Conservation (phyloP, 495 filamentous ascomycete genomes). For the Cercophora samala region DNA sequence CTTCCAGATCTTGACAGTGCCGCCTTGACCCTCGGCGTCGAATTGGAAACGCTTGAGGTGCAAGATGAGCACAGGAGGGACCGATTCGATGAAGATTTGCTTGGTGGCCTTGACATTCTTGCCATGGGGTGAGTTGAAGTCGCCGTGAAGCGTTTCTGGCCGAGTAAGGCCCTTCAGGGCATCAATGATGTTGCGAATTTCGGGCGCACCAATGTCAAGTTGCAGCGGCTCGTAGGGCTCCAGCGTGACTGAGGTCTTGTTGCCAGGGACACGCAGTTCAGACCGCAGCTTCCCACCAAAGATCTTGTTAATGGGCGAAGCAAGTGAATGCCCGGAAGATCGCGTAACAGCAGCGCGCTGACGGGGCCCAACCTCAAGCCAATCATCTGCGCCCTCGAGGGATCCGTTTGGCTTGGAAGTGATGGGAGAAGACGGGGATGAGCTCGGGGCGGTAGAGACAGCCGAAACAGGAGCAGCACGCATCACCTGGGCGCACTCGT, state of each 20-base stretch:
- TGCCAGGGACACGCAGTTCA: constrained; percentile 80
- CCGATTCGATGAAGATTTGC: constrained; percentile 89
- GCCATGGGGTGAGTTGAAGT: constrained; percentile 80
- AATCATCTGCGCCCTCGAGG: constrained; percentile 56
- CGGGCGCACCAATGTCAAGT: constrained; percentile 81
- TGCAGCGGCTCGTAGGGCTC: constrained; percentile 94
- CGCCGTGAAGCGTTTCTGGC: constrained; percentile 78
- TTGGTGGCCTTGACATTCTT: constrained; percentile 77
- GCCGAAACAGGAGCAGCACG: constrained; percentile 46
- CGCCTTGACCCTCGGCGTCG: constrained; percentile 75
- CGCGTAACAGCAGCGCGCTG: constrained; percentile 84
- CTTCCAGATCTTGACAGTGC: constrained; percentile 98
- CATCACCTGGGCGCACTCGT: constrained; percentile 81
- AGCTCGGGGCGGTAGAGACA: constrained; percentile 41
- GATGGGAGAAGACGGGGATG: constrained; percentile 36
- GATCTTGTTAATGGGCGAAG: constrained; percentile 85
- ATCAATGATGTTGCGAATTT: constrained; percentile 87
- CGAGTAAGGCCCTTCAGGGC: constrained; percentile 81
- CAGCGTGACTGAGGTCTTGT: constrained; percentile 84
- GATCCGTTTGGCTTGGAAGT: constrained; percentile 38
- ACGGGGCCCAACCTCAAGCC: constrained; percentile 92
- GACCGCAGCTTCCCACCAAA: constrained; percentile 92
- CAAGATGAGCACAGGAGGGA: constrained; percentile 89
- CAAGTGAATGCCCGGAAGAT: constrained; percentile 70
- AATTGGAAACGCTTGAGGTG: constrained; percentile 98